Evolutionary conservation across 2,329 filamentous ascomycete genomes (phyloP).

Genomic region (Sporothrix protearum): DNA sequence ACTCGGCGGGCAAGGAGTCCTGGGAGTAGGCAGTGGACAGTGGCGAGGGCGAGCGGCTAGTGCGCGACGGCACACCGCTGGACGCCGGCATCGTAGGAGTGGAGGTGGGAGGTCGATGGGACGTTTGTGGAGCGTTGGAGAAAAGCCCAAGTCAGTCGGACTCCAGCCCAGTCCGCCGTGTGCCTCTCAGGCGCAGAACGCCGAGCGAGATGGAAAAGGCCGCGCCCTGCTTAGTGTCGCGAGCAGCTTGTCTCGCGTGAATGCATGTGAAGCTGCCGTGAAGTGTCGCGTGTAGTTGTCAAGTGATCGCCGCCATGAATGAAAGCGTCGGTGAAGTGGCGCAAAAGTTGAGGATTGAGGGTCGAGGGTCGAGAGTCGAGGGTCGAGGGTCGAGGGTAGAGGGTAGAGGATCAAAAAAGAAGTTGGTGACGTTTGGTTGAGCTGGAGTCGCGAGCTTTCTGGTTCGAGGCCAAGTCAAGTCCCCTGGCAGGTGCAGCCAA

Average conservation of each 20-base stretch:
- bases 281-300: background rate
- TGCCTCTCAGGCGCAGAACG: background rate
- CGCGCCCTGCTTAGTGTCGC: background rate
- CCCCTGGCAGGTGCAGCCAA: background rate
- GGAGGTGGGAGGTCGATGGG: background rate
- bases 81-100: constrained; percentile 5
- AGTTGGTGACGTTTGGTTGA: background rate
- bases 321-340: background rate
- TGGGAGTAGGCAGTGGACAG: constrained; percentile 16
- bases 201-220: background rate
- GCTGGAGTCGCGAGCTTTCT: background rate
- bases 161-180: background rate
- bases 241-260: background rate
- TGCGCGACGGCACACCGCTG: constrained; percentile 7
- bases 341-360: background rate
- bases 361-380: background rate
- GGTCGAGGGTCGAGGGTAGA: too few species aligned
- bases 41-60: constrained; percentile 20
- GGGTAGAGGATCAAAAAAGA: background rate
- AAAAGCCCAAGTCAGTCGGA: background rate
- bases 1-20: background rate
- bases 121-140: too few species aligned
- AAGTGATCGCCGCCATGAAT: background rate
- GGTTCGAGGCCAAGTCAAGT: background rate
- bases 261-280: background rate